These are phyloP conservation scores for Apiotrichum laibachii DNA, from an alignment of 1,284 basidiomycete genomes.

Conservation along the genomic window DNA sequence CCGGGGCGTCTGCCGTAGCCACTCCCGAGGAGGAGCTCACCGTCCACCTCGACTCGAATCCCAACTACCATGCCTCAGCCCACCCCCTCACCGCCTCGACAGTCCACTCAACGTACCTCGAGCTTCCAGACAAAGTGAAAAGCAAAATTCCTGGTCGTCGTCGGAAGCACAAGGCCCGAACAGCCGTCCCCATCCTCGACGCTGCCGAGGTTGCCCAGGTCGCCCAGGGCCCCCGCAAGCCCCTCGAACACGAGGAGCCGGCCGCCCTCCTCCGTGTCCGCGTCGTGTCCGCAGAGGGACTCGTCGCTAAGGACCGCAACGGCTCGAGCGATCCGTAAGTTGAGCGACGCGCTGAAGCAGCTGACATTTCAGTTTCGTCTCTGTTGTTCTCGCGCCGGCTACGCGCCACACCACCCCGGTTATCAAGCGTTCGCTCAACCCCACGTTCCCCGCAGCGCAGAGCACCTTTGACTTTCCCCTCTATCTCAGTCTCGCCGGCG, in stretches of 20 bases:
- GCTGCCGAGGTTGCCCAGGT: slow-evolving; percentile 38
- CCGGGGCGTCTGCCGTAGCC: neutral
- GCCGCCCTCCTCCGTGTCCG: slow-evolving; percentile 49
- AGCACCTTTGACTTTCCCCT: slow-evolving; percentile 85
- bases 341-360: slow-evolving; percentile 73
- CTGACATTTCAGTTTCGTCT: too few species aligned
- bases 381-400: slow-evolving; percentile 62
- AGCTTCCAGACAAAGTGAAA: slow-evolving; percentile 11
- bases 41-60: neutral
- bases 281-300: slow-evolving; percentile 51
- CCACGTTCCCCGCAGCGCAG: slow-evolving; percentile 65
- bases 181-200: slow-evolving; percentile 17
- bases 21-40: slow-evolving; percentile 7
- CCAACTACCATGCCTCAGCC: neutral
- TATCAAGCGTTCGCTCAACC: slow-evolving; percentile 74
- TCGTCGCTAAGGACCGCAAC: slow-evolving; percentile 55
- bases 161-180: slow-evolving; percentile 6
- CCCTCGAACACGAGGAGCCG: slow-evolving; percentile 48
- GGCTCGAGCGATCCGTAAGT: slow-evolving; percentile 52
- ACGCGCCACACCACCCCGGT: slow-evolving; percentile 73
- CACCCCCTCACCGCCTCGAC: neutral
- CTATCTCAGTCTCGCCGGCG: slow-evolving; percentile 68
- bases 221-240: slow-evolving; percentile 42
- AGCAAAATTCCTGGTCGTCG: neutral
- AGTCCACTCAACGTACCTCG: neutral